Base-by-base conservation (phyloP, 2,329 filamentous ascomycete genomes). In the Emmonsia crescens region DNA sequence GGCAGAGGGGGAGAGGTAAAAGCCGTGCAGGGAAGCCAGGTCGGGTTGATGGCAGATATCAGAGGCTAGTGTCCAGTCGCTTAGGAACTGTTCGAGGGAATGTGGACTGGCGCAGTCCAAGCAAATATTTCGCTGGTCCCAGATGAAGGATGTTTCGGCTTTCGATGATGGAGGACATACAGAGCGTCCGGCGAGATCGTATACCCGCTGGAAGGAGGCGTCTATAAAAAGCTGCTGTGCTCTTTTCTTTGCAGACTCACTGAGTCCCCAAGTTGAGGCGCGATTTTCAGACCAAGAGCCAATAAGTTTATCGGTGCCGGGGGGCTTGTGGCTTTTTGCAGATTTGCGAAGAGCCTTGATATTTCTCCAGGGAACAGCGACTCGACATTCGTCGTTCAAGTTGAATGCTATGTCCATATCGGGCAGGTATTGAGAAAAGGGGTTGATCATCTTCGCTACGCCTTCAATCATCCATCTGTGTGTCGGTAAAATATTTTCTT, bases 21-120 rank as follows among this genome's bases (percentile, higher is more conserved):
- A 85, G 49, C 89, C 87, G 68, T 93, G 89, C 1, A 93, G 78
- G 64, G 86, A 80, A 33, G 84, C 82, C 38, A 93, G 77, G 65
- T 94, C 90, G 0, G 90, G 87, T 69, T 94, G 89, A 63, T 88
- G 83, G 70, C 90, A 95, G 33, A 87, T 80, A 55, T 89, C 82
- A 5, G 85, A 80, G 5, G 87, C 83, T 9, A 80, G 71, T 0
- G 80, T 78, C 85, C 88, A 92, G 66, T 89, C 80, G 4, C 79
- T 76, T 5, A 91, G 75, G 67, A 89, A 88, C 27, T 85, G 84
- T 2, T 83, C 85, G 21, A 83, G 76, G 0, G 88, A 88, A 68
- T 92, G 88, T 0, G 82, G 82, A 6, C 77, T 75, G 1, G 80
- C 77, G 71, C 89, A 93, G 2, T 77, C 76, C 0, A 82, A 76